These are phyloP conservation scores for Leishmania braziliensis DNA, from an alignment of 208 protist genomes.

Conservation along the genomic window DNA sequence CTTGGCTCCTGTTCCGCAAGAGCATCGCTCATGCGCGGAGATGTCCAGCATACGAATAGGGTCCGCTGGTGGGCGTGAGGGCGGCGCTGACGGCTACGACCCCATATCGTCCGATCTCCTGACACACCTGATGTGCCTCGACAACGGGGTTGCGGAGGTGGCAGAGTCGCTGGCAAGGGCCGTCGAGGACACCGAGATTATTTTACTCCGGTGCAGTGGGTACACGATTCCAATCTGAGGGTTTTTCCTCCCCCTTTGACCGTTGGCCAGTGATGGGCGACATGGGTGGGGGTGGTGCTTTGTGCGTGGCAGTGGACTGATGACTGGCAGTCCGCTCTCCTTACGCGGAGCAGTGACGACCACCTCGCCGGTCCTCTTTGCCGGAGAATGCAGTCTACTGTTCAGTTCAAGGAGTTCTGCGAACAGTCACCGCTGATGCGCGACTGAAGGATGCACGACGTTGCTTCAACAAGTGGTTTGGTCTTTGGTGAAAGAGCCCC, in stretches of 20 bases:
- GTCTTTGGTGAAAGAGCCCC: not conserved
- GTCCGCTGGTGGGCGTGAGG: not conserved
- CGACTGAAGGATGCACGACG: not conserved
- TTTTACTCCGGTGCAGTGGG: constrained; percentile 30
- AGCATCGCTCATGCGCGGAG: not conserved
- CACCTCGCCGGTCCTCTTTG: not conserved
- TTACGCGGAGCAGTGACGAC: not conserved
- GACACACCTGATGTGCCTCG: not conserved
- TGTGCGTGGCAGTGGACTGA: not conserved
- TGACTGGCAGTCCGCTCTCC: not conserved
- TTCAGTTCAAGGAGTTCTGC: not conserved
- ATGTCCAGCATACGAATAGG: not conserved
- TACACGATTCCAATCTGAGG: constrained; percentile 33
- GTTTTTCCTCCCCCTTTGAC: not conserved
- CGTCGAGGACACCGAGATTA: constrained; percentile 36
- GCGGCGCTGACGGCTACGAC: not conserved
- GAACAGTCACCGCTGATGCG: not conserved
- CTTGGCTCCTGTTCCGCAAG: not conserved
- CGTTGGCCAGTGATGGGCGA: not conserved
- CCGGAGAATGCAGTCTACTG: not conserved
- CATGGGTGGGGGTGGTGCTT: not conserved
- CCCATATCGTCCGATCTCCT: not conserved
- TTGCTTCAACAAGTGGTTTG: not conserved
- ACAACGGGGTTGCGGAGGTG: not conserved
- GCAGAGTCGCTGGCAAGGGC: constrained; percentile 3